phyloP scores from a whole-genome alignment of 768 basidiomycete genomes.

The Aureoboletus auriporus region DNA sequence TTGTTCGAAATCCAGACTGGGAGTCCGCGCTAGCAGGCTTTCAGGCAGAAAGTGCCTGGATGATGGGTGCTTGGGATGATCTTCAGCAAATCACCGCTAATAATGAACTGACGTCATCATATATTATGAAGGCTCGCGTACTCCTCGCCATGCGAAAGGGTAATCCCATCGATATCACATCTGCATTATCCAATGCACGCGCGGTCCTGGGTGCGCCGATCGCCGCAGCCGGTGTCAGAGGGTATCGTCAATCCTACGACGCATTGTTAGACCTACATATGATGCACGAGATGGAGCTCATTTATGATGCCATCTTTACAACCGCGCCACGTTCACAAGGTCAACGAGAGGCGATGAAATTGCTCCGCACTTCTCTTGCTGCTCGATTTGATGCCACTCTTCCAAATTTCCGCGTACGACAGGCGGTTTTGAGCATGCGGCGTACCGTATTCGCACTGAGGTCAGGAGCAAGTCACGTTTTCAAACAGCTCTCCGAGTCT shows the following conservation, averaged over 20 bases:
- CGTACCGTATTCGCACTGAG: conserved; percentile 74
- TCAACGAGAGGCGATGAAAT: conserved; percentile 38
- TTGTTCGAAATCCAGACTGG: conserved; percentile 86
- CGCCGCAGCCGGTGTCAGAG: conserved; percentile 71
- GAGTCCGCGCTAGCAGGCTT: conserved; percentile 70
- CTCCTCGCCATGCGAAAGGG: conserved; percentile 73
- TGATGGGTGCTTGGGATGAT: conserved; percentile 90
- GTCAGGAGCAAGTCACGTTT: conserved; percentile 39
- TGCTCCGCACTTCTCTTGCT: conserved; percentile 40
- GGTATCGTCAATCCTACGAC: conserved; percentile 86
- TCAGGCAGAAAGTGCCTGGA: conserved; percentile 93
- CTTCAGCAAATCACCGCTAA: conserved; percentile 59
- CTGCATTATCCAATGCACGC: conserved; percentile 62
- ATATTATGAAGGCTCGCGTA: conserved; percentile 72
- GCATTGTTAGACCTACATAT: conserved; percentile 81
- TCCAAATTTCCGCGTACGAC: conserved; percentile 84
- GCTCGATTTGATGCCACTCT: conserved; percentile 71
- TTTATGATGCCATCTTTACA: conserved; percentile 41
- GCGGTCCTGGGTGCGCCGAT: conserved; percentile 74
- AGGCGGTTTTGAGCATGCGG: conserved; percentile 86
- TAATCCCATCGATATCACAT: conserved; percentile 40
- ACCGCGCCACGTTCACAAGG: conserved; percentile 39
- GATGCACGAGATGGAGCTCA: conserved; percentile 79
- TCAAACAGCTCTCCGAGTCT: not conserved
- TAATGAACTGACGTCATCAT: conserved; percentile 49